phyloP scores from a whole-genome alignment of 768 basidiomycete species.

The Leucosporidium yakuticum region DNA sequence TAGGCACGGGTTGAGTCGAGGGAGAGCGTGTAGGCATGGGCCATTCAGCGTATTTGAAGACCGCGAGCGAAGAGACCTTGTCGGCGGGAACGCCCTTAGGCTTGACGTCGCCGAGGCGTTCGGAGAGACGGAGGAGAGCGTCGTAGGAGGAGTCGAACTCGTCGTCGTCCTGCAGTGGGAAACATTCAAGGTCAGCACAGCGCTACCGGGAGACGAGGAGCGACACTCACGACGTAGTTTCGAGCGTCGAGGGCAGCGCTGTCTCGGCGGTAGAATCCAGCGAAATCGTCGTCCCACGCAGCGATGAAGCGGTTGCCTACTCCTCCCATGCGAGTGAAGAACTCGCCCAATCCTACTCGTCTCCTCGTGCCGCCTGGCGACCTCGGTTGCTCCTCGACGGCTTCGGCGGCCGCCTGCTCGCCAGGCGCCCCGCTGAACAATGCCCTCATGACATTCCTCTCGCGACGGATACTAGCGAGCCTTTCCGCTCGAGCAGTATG shows the following conservation, averaged over 20 bases:
- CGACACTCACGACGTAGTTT: conserved; percentile 24
- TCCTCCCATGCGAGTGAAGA: conserved; percentile 10
- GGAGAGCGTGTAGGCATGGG: conserved; percentile 3
- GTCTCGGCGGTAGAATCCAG: conserved; percentile 9
- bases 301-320: conserved; percentile 1
- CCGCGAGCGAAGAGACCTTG: conserved; percentile 9
- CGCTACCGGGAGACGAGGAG: background rate
- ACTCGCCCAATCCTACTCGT: conserved; percentile 3
- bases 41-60: conserved; percentile 27
- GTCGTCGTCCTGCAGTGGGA: conserved; percentile 27
- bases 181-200: background rate
- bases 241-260: conserved; percentile 21
- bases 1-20: background rate
- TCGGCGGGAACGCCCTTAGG: conserved; percentile 23
- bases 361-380: conserved; percentile 9
- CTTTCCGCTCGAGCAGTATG: conserved; percentile 14
- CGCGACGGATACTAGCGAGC: conserved; percentile 8
- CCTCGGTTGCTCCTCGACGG: conserved; percentile 2
- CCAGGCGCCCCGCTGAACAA: conserved; percentile 8
- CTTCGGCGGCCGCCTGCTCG: background rate
- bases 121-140: conserved; percentile 31
- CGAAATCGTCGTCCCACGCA: conserved; percentile 22
- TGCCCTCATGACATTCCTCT: conserved; percentile 13
- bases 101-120: conserved; percentile 34
- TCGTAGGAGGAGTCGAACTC: conserved; percentile 35